These are phyloP conservation scores for Glonium stellatum DNA, from an alignment of 495 filamentous ascomycete genomes.

Conservation along the genomic window DNA sequence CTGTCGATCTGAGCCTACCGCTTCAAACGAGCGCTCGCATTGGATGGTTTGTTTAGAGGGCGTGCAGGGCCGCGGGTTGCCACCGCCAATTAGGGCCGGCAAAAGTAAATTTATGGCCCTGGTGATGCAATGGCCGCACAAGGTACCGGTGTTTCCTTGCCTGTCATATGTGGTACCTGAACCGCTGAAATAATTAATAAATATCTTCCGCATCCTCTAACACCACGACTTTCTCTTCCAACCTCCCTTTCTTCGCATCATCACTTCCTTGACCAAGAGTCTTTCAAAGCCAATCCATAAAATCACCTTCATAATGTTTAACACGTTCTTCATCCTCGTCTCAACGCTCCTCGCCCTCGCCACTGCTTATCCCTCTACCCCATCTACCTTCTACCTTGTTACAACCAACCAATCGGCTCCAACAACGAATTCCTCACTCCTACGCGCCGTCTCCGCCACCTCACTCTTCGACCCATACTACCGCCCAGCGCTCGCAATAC, in stretches of 20 bases:
- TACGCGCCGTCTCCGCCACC: constrained; percentile 16
- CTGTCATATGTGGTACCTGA: not conserved
- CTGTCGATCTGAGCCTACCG: too few species aligned
- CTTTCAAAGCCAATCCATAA: not conserved
- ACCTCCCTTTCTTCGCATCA: not conserved
- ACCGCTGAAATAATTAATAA: not conserved
- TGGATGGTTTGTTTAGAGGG: too few species aligned
- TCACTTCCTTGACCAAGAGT: not conserved
- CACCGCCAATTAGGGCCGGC: not conserved
- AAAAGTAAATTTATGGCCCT: not conserved
- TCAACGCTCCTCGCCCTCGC: not conserved
- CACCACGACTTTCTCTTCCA: not conserved
- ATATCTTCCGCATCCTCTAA: not conserved
- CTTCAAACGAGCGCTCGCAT: too few species aligned
- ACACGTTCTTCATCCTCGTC: not conserved
- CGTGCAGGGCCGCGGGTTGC: not conserved
- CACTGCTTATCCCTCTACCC: not conserved
- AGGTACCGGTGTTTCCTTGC: not conserved
- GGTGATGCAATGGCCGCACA: not conserved
- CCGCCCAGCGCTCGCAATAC: constrained; percentile 25
- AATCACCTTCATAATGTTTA: not conserved
- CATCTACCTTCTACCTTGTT: constrained; percentile 15
- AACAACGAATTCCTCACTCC: constrained; percentile 8
- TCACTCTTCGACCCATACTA: constrained; percentile 27
- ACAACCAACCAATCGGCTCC: constrained; percentile 9